Conservation (phyloP, 768 basidiomycete species). For the Rossbeevera mucosa region DNA sequence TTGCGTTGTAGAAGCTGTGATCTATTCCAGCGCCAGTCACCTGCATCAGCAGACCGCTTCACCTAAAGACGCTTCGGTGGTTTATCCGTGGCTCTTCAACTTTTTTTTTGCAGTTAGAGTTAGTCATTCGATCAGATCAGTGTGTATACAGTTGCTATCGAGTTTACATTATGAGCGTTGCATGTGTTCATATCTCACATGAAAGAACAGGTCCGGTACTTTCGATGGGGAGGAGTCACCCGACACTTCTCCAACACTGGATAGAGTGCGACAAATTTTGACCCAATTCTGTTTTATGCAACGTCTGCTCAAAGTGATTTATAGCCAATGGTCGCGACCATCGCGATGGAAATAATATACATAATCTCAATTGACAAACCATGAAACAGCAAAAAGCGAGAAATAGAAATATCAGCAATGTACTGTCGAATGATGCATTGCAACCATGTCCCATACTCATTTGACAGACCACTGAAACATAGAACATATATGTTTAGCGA, state of each 20-base stretch:
- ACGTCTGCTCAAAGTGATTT: not conserved
- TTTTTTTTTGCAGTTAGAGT: too few species aligned
- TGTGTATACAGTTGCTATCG: too few species aligned
- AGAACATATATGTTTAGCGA: slow-evolving; percentile 22
- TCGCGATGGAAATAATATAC: slow-evolving; percentile 20
- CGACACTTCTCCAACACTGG: too few species aligned
- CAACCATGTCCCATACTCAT: not conserved
- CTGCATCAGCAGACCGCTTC: not conserved
- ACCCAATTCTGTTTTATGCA: not conserved
- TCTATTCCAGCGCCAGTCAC: not conserved
- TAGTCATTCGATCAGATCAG: too few species aligned
- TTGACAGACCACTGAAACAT: not conserved
- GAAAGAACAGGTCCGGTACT: too few species aligned
- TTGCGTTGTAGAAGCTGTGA: not conserved
- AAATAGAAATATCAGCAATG: not conserved
- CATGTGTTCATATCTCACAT: too few species aligned
- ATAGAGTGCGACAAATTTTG: not conserved
- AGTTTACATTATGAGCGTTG: too few species aligned
- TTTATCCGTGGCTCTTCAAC: too few species aligned
- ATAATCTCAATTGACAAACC: slow-evolving; percentile 6
- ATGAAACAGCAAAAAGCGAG: slow-evolving; percentile 4
- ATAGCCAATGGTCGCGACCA: slow-evolving; percentile 3
- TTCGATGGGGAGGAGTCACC: too few species aligned
- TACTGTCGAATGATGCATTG: not conserved
- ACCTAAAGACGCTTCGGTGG: not conserved